Base-by-base conservation (phyloP, 768 basidiomycete species). In the Rubroboletus pulcherrimus region DNA sequence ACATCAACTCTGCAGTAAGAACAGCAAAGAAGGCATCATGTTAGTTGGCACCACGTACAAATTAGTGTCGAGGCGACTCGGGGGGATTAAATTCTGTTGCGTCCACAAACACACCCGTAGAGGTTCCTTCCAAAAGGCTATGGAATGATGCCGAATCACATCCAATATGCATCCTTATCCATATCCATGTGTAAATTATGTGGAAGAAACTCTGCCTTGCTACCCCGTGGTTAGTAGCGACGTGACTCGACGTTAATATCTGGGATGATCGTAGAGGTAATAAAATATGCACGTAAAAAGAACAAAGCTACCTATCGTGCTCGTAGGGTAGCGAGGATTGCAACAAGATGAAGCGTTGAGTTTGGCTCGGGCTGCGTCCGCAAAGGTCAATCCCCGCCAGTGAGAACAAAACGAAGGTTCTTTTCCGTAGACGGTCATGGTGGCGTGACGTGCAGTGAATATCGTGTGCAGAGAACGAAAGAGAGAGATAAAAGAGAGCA, bases 241-340 rank as follows among this genome's bases (percentile, higher is more conserved):
- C 46, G 49, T 57, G 59, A 51, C 46, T 46, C 54, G 51, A 55
- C 31, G 46, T 57, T 49, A 53, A 54, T 45, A 53, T 67, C 58
- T 57, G 49, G 38, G 44, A 56, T 34, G 60, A 56, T 56, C 66
- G 69, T 62, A 56, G 58, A 43, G 53, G 63, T 52, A 57, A 71
- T 73, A 71, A 70, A 66, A 60, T 61, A 71, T 53, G 35, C 62
- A 59, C 58, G 59, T 61, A 68, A 59, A 57, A 58, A 61, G 53
- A 54, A 42, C 15, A 52, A 43, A 61, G 49, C 59, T 43, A 65
- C 65, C 54, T 53, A 60, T 58, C 15, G 48, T 55, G 46, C 34
- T 45, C 40, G 39, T 53, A 59, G 52, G 29, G 30, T 56, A 55
- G 46, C 44, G 48, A 51, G 43, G 33, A 47, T 54, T 53, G 59